A percentile compares a stretch with the other conserved stretches of the same genome.
Conservation (phyloP, 805 yeast genomes). For the Myxozyma vanderwaltii region DNA sequence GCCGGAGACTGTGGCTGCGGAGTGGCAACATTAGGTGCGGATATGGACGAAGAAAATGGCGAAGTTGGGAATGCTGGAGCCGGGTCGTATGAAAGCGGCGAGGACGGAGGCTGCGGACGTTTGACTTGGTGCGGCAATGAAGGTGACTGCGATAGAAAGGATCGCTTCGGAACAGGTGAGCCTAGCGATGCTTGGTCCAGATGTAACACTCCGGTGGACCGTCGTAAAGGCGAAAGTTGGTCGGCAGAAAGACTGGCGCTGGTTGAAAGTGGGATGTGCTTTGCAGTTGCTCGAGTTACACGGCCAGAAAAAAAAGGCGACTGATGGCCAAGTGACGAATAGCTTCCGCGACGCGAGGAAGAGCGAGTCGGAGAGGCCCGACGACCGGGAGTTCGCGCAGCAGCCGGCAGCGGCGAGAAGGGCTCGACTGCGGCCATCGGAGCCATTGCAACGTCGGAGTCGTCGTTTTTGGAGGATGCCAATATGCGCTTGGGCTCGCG, state of each 20-base stretch:
- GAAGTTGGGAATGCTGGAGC: background rate
- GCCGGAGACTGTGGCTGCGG: background rate
- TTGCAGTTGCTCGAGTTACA: conserved; percentile 26
- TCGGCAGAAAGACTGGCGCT: conserved; percentile 2
- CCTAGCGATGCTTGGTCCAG: conserved; percentile 44
- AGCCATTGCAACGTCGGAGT: conserved; percentile 14
- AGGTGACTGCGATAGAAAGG: conserved; percentile 11
- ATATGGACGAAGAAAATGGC: background rate
- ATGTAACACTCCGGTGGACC: conserved; percentile 47
- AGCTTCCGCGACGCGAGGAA: conserved; percentile 12
- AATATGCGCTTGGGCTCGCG: background rate
- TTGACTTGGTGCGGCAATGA: conserved; percentile 9
- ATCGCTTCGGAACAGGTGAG: conserved; percentile 31
- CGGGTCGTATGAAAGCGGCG: background rate
- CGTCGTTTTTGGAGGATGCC: background rate
- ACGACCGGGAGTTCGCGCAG: conserved; percentile 22
- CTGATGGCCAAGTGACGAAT: background rate
- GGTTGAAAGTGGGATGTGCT: conserved; percentile 18
- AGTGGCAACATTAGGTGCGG: background rate
- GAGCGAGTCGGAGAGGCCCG: conserved; percentile 24
- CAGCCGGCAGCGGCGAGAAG: conserved; percentile 26
- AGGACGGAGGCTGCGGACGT: conserved; percentile 1
- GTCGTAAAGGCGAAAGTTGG: conserved; percentile 39
- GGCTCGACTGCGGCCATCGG: conserved; percentile 28
- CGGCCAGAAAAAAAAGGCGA: conserved; percentile 14